Evolutionary conservation across 345 rosid genomes (phyloP), one percentile per base, ranked within the genome.

Genomic region (Ceriops zippeliana): DNA sequence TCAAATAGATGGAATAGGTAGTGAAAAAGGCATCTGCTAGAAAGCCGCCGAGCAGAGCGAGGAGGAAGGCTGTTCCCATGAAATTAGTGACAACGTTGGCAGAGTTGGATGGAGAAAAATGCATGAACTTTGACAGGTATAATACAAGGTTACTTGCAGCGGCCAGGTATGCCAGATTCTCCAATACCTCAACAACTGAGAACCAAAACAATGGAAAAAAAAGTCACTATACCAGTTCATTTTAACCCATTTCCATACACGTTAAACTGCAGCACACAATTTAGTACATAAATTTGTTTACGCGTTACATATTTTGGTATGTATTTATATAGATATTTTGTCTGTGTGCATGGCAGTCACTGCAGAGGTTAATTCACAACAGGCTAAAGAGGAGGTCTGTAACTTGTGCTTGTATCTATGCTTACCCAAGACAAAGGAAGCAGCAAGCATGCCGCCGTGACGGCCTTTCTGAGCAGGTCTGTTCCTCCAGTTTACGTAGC

Each of bases 121-220:
- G 81, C 95, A 92, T 88, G 73, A 86, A 84, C 62, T 75, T 88
- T 6, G 91, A 78, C 34, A 88, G 77, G 78, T 92, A 93, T 26
- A 90, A 79, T 73, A 93, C 97, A 60, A 90, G 89, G 79, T 93
- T 93, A 83, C 98, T 93, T 49, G 98, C 97, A 81, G 84, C 87
- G 31, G 96, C 93, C 70, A 89, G 87, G 81, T 70, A 93, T 62
- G 98, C 98, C 27, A 90, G 85, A 70, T 90, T 93, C 87, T 93
- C 97, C 82, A 89, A 76, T 21, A 88, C 84, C 80, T 90, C 98
- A 78, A 87, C 98, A 73, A 15, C 98, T 90, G 46, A 1, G 37
- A 52, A 58, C 74, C 58, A 7, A 37, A 53, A 52, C 54, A 63
- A 62, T 59, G 27, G 20, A 66, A 13, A 42, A 13, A 42, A 42